phyloP scores from a whole-genome alignment of 257 asterid species.

The Ajuga chamaepitys region DNA sequence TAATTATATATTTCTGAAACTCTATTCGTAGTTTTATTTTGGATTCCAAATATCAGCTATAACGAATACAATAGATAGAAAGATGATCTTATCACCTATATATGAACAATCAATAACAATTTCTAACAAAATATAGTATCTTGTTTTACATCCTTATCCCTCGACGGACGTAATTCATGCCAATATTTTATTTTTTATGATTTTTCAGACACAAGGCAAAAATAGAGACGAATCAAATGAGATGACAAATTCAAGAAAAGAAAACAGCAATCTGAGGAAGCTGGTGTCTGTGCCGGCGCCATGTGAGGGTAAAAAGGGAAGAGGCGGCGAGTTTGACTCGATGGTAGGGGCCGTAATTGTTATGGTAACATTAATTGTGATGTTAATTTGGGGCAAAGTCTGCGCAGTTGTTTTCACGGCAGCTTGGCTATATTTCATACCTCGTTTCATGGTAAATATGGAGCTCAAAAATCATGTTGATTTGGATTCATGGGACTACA shows the following conservation, averaged over 20 bases:
- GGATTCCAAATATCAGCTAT: too few species aligned
- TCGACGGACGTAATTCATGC: neutral
- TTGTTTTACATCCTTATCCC: too few species aligned
- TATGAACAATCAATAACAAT: too few species aligned
- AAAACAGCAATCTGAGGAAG: neutral
- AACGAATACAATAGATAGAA: too few species aligned
- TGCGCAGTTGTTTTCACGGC: conserved; percentile 25
- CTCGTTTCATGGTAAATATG: conserved; percentile 13
- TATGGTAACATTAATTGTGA: conserved; percentile 23
- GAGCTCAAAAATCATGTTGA: neutral
- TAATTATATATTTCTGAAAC: neutral
- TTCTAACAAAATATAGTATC: too few species aligned
- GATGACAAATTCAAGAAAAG: neutral
- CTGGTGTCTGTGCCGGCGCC: conserved; percentile 15
- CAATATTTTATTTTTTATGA: neutral
- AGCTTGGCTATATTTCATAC: conserved; percentile 23
- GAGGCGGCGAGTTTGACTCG: conserved; percentile 22
- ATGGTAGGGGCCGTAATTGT: conserved; percentile 23
- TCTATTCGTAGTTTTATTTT: neutral
- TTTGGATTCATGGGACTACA: conserved; percentile 25
- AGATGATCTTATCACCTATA: too few species aligned
- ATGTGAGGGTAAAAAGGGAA: neutral
- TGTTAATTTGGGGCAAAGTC: conserved; percentile 35
- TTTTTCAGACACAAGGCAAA: neutral
- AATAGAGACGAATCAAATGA: neutral